Base-by-base conservation (phyloP, 1,284 basidiomycete species). In the Fistulina hepatica region DNA sequence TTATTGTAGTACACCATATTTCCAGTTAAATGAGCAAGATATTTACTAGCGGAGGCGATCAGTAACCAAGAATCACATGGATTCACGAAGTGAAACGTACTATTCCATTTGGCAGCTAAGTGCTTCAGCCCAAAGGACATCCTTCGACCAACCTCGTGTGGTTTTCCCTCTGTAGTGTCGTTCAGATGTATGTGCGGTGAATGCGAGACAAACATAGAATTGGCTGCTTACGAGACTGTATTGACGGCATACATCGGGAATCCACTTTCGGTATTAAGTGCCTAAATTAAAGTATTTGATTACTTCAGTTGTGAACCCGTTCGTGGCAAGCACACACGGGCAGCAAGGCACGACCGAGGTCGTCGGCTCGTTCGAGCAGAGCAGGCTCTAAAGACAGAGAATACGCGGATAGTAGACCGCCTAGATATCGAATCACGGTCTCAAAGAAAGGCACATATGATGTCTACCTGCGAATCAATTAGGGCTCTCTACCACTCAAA, bases 361-460 rank as follows among this genome's bases (percentile, higher is more conserved):
- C 63, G 34, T 75, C 69, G 1, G 76, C 74, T 5, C 65, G 65
- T 3, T 55, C 44, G 3, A 74, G 59, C 0, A 76, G 54, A 1
- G 72, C 51, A 2, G 61, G 56, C 44, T 81, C 73, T 11, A 63
- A 63, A 0, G 77, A 76, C 1, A 85, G 63, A 19, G 81, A 76
- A 48, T 82, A 77, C 0, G 79, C 80, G 7, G 79, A 75, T 3
- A 85, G 61, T 1, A 82, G 55, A 8, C 81, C 80, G 7, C 81
- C 81, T 7, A 86, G 67, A 53, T 83, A 83, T 3, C 80, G 73
- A 46, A 85, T 85, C 31, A 73, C 70, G 0, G 81, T 84, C 53
- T 86, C 82, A 49, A 85, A 85, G 49, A 82, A 79, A 2, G 69
- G 70, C 2, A 63, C 69, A 40, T 54, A 61, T 9, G 51, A 44